A percentile compares a stretch with the other conserved stretches of the same genome.
Evolutionary conservation across 495 filamentous ascomycete species (phyloP).

Genomic region (Mytilinidion resinicola): DNA sequence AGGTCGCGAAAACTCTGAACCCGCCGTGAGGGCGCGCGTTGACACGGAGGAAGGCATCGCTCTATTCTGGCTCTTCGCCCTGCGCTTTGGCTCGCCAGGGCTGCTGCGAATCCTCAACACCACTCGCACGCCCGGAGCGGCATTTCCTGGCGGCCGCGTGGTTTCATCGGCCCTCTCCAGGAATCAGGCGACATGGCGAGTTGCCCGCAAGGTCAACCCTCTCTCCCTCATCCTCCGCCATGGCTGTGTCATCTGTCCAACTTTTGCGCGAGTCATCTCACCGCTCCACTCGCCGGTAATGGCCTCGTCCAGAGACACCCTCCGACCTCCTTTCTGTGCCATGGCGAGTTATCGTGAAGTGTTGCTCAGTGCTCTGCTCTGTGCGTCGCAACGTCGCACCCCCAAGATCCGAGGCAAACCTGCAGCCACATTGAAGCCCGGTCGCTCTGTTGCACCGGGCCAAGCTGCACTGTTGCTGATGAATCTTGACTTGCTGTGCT

Average conservation of each 20-base stretch:
- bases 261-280: slow-evolving; percentile 28
- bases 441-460: no score
- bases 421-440: background rate
- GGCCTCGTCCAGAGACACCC: background rate
- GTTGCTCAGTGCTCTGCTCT: background rate
- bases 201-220: slow-evolving; percentile 17
- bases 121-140: background rate
- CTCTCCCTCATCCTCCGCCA: background rate
- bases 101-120: slow-evolving; percentile 10
- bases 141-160: background rate
- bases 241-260: slow-evolving; percentile 26
- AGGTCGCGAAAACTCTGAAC: no score
- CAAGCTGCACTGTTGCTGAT: no score
- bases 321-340: slow-evolving; percentile 19
- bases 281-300: slow-evolving; percentile 6
- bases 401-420: background rate
- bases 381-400: background rate
- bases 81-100: no score
- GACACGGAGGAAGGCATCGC: no score
- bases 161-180: background rate
- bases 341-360: slow-evolving; percentile 21
- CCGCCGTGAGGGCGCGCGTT: no score
- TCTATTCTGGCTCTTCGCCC: no score
- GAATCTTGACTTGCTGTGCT: no score
- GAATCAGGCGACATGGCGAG: slow-evolving; percentile 16